A percentile compares a stretch with the other conserved stretches of the same genome.
These are phyloP conservation scores for Evernia prunastri DNA, from an alignment of 495 filamentous ascomycete genomes.

Conservation along the genomic window DNA sequence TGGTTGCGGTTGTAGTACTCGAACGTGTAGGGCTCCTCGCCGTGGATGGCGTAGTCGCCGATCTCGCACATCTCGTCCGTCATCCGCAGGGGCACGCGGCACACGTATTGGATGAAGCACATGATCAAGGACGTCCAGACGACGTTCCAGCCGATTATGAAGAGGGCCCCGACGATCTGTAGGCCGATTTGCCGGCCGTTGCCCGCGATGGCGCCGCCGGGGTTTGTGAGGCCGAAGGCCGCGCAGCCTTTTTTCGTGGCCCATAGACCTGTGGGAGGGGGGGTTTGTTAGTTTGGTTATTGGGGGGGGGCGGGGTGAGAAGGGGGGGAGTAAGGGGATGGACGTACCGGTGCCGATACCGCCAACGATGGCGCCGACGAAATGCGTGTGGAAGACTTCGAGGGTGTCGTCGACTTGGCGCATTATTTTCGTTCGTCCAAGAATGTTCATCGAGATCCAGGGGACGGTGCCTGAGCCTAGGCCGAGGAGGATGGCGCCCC, in stretches of 20 bases:
- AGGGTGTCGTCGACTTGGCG: constrained; percentile 47
- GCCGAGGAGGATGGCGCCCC: constrained; percentile 50
- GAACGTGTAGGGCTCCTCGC: constrained; percentile 44
- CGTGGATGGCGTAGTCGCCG: constrained; percentile 48
- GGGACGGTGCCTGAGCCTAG: constrained; percentile 45
- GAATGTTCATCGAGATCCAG: constrained; percentile 50
- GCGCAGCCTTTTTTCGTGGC: constrained; percentile 45
- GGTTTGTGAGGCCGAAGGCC: constrained; percentile 45
- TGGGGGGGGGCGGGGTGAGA: not conserved
- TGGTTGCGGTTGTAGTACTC: constrained; percentile 20
- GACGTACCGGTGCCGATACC: constrained; percentile 42
- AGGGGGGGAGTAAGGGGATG: not conserved
- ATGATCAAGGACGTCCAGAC: constrained; percentile 49
- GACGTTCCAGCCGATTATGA: constrained; percentile 51
- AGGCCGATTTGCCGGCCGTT: constrained; percentile 49
- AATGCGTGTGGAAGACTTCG: constrained; percentile 50
- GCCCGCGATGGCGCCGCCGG: constrained; percentile 46
- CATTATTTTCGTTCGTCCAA: constrained; percentile 39
- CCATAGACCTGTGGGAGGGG: constrained; percentile 35
- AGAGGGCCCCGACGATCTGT: constrained; percentile 48
- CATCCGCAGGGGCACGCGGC: constrained; percentile 47
- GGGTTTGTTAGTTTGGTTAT: not conserved
- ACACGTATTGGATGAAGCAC: constrained; percentile 51
- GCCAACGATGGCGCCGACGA: constrained; percentile 44
- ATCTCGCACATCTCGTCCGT: constrained; percentile 40